Conservation (phyloP, 768 basidiomycete genomes). For the Pisolithus marmoratus region DNA sequence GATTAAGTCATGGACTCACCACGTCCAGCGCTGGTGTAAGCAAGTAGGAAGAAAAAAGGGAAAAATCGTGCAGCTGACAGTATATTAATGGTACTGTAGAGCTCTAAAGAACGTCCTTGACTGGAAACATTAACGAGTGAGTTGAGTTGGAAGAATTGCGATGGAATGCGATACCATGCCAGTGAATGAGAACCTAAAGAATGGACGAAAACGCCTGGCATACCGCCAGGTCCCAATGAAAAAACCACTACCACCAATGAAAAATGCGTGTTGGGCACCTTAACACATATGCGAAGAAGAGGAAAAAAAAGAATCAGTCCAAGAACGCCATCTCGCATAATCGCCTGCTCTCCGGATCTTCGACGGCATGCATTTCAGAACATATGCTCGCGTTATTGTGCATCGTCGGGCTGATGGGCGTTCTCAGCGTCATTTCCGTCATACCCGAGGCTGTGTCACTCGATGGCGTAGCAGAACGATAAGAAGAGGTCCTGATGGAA, state of each 20-base stretch:
- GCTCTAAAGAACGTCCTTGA: too few species aligned
- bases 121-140: too few species aligned
- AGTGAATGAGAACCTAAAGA: not conserved
- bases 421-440: not conserved
- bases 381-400: constrained; percentile 56
- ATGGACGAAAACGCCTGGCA: not conserved
- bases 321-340: constrained; percentile 71
- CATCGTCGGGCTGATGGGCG: constrained; percentile 45
- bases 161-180: too few species aligned
- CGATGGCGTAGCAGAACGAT: constrained; percentile 3
- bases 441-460: not conserved
- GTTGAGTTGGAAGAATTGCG: too few species aligned
- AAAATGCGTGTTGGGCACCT: not conserved
- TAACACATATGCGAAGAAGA: not conserved
- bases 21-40: too few species aligned
- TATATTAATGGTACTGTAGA: too few species aligned
- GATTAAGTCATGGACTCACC: too few species aligned
- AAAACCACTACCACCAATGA: not conserved
- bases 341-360: constrained; percentile 64
- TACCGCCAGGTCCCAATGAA: not conserved
- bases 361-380: constrained; percentile 45
- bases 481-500: constrained; percentile 24
- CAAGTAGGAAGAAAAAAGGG: too few species aligned
- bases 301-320: constrained; percentile 17
- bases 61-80: too few species aligned